Percentiles rank a stretch among this genome's conserved stretches.
These are phyloP conservation scores for Yamadazyma atlantica DNA, from an alignment of 1,139 yeast genomes.

Conservation along the genomic window DNA sequence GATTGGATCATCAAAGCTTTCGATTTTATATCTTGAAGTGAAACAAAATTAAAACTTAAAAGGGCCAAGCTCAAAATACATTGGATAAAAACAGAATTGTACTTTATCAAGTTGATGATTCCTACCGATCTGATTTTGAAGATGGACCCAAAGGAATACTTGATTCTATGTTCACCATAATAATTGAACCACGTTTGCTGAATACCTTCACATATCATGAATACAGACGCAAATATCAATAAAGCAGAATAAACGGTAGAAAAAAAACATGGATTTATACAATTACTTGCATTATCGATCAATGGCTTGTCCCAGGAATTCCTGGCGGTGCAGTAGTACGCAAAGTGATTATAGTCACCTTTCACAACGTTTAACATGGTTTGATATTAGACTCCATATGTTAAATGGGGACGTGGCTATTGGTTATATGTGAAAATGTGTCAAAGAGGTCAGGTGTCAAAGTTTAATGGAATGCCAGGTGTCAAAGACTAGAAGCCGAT, in stretches of 20 bases:
- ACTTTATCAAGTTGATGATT: conserved; percentile 22
- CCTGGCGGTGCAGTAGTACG: conserved; percentile 2
- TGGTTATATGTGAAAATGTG: no score
- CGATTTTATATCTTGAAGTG: conserved; percentile 10
- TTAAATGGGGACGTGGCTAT: no score
- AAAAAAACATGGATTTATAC: conserved; percentile 34
- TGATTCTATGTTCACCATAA: conserved; percentile 27
- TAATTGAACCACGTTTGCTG: conserved; percentile 15
- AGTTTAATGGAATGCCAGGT: no score
- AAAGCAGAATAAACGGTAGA: conserved; percentile 14
- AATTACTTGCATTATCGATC: conserved; percentile 22
- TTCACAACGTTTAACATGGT: not conserved
- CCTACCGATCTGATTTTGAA: conserved; percentile 29
- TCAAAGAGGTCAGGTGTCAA: no score
- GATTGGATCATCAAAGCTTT: conserved; percentile 11
- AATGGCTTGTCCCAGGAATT: conserved; percentile 20
- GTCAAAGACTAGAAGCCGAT: no score
- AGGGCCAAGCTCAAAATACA: conserved; percentile 18
- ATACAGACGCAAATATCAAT: conserved; percentile 7
- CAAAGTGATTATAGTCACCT: not conserved
- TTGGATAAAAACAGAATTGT: conserved; percentile 25
- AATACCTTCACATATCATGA: not conserved
- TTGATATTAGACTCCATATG: no score
- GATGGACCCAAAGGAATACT: conserved; percentile 31
- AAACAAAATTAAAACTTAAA: conserved; percentile 14